Conservation (phyloP, 306 rosid species). For the Sophora flavescens region DNA sequence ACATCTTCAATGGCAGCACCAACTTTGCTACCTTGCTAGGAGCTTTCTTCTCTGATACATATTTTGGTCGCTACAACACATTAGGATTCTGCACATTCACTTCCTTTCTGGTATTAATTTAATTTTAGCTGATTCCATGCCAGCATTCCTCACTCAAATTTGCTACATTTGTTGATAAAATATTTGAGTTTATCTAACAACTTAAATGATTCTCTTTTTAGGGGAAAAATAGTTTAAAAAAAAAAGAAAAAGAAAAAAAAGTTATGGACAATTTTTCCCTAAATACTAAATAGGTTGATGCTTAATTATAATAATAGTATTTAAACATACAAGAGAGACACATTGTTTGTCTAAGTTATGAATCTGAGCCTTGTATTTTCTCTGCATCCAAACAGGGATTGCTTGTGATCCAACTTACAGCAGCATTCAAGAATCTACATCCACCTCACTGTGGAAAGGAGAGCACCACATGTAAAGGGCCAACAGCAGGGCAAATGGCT, state of each 20-base stretch:
- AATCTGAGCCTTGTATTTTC: not conserved
- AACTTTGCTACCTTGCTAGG: slow-evolving; percentile 81
- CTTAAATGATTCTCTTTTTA: not conserved
- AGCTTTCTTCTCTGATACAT: slow-evolving; percentile 78
- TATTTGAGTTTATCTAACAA: not conserved
- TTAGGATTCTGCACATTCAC: slow-evolving; percentile 63
- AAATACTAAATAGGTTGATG: not conserved
- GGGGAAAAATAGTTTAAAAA: not conserved
- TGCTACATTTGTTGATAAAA: not conserved
- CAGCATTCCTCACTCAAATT: not conserved
- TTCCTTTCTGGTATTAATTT: slow-evolving; percentile 72
- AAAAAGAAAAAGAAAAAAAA: not conserved
- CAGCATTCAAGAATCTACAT: slow-evolving; percentile 71
- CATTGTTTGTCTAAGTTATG: not conserved
- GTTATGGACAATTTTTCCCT: not conserved
- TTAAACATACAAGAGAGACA: not conserved
- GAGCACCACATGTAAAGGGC: slow-evolving; percentile 62
- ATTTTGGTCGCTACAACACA: slow-evolving; percentile 84
- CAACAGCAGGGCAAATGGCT: slow-evolving; percentile 73
- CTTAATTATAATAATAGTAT: not conserved
- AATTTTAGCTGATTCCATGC: not conserved
- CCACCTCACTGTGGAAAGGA: slow-evolving; percentile 68
- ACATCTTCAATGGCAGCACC: slow-evolving; percentile 79
- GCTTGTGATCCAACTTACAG: slow-evolving; percentile 75
- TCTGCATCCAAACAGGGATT: slow-evolving; percentile 66